Evolutionary conservation across 495 filamentous ascomycete genomes (phyloP).

Genomic region (Parathielavia hyrcaniae): DNA sequence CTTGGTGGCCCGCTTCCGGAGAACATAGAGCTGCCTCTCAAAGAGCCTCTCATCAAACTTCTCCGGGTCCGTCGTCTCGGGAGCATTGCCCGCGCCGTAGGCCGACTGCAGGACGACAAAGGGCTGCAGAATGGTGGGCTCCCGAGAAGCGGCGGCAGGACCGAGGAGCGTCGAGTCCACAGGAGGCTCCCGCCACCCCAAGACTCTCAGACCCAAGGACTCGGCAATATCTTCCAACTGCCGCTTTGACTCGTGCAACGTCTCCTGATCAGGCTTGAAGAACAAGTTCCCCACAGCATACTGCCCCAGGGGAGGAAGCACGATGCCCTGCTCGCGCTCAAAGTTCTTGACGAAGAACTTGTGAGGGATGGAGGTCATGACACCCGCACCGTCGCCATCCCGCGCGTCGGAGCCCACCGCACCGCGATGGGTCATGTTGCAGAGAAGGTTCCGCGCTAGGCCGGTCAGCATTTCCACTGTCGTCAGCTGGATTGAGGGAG

Average conservation of each 20-base stretch:
- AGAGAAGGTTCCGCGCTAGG: conserved; percentile 82
- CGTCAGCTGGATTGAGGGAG: not conserved
- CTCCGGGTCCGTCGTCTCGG: conserved; percentile 69
- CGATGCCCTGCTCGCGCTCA: conserved; percentile 76
- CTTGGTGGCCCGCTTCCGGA: conserved; percentile 92
- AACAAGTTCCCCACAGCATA: conserved; percentile 98
- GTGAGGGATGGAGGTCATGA: conserved; percentile 99
- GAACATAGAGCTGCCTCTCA: conserved; percentile 87
- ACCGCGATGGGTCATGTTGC: conserved; percentile 99
- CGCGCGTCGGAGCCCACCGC: conserved; percentile 96
- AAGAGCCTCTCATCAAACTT: conserved; percentile 80
- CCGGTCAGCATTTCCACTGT: conserved; percentile 3
- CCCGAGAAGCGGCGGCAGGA: conserved; percentile 85
- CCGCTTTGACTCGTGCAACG: conserved; percentile 76
- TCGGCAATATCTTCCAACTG: conserved; percentile 90
- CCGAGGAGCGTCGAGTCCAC: conserved; percentile 88
- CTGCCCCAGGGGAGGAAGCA: conserved; percentile 81
- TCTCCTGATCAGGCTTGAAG: conserved; percentile 92
- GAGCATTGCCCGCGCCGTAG: conserved; percentile 81
- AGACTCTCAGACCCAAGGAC: conserved; percentile 76
- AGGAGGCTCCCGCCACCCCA: conserved; percentile 96
- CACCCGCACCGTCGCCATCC: conserved; percentile 96
- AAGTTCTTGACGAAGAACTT: conserved; percentile 99
- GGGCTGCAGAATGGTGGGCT: conserved; percentile 91
- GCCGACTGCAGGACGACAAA: conserved; percentile 84